A percentile compares a stretch with the other conserved stretches of the same genome.
These are phyloP conservation scores for Ceratobasidium sp. DNA, from an alignment of 1,284 basidiomycete genomes.

Conservation along the genomic window DNA sequence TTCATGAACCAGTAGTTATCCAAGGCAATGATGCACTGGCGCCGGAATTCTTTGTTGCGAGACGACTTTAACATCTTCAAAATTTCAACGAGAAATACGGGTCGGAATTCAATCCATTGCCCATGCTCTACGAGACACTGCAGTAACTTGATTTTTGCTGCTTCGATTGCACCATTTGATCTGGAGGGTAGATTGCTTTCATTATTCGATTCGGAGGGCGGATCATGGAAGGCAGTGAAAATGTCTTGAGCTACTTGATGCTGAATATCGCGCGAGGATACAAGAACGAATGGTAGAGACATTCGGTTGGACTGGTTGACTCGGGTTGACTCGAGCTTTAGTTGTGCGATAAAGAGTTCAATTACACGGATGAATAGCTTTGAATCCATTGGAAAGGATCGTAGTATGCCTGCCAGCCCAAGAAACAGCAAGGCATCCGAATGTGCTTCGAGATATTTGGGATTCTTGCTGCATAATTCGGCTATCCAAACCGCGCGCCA, in stretches of 20 bases:
- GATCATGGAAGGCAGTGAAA: no score
- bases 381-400: neutral
- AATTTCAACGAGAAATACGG: constrained; percentile 1
- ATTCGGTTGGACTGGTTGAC: neutral
- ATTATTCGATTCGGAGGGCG: no score
- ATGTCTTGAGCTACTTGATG: no score
- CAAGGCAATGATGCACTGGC: constrained; percentile 6
- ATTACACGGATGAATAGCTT: no score
- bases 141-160: neutral
- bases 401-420: constrained; percentile 5
- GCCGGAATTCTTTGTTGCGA: neutral
- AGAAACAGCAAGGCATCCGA: neutral
- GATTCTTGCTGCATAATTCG: neutral
- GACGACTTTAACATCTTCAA: neutral
- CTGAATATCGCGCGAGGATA: neutral
- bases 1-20: neutral
- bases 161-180: no score
- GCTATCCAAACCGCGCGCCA: constrained; percentile 8
- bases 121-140: neutral
- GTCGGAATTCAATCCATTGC: neutral
- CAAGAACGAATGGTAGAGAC: constrained; percentile 3
- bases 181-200: no score
- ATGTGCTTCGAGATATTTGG: neutral
- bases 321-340: neutral
- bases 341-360: no score